Evolutionary conservation across 2,329 filamentous ascomycete genomes (phyloP).

Genomic region (Trichoderma afroharzianum): DNA sequence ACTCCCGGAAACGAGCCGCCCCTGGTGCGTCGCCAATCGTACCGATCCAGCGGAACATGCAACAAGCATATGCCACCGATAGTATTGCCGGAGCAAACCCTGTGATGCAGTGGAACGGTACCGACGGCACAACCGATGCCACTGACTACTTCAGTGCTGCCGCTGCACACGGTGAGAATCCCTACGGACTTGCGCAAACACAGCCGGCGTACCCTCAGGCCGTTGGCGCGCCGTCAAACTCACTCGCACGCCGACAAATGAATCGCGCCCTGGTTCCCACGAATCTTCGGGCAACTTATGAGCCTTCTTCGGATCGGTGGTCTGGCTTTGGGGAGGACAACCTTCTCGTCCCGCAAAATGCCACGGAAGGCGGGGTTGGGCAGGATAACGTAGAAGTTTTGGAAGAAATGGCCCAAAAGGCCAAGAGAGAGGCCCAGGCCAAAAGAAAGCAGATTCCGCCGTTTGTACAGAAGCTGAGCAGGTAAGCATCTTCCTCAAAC

Average conservation of each 20-base stretch:
- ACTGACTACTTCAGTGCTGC: conserved; percentile 36
- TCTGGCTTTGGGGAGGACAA: conserved; percentile 40
- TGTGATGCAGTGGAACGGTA: conserved; percentile 43
- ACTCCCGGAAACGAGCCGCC: conserved; percentile 68
- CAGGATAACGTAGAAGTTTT: conserved; percentile 73
- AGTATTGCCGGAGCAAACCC: conserved; percentile 44
- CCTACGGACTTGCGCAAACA: conserved; percentile 38
- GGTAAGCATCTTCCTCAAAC: conserved; percentile 52
- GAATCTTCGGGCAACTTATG: conserved; percentile 36
- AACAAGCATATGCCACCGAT: conserved; percentile 44
- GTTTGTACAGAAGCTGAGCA: conserved; percentile 97
- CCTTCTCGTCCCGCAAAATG: conserved; percentile 36
- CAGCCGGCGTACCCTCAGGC: conserved; percentile 33
- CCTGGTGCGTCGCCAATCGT: conserved; percentile 65
- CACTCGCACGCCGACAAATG: conserved; percentile 50
- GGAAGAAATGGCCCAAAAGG: conserved; percentile 73
- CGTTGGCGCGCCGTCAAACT: conserved; percentile 41
- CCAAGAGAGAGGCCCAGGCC: conserved; percentile 81
- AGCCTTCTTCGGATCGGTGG: conserved; percentile 40
- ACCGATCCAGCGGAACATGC: conserved; percentile 50
- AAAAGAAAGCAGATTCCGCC: conserved; percentile 96
- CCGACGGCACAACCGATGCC: conserved; percentile 32
- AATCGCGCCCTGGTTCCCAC: conserved; percentile 50
- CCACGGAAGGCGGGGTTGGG: conserved; percentile 39
- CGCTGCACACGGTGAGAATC: conserved; percentile 31